phyloP scores from a whole-genome alignment of 2,329 filamentous ascomycete genomes.

The Diaporthe sp. region DNA sequence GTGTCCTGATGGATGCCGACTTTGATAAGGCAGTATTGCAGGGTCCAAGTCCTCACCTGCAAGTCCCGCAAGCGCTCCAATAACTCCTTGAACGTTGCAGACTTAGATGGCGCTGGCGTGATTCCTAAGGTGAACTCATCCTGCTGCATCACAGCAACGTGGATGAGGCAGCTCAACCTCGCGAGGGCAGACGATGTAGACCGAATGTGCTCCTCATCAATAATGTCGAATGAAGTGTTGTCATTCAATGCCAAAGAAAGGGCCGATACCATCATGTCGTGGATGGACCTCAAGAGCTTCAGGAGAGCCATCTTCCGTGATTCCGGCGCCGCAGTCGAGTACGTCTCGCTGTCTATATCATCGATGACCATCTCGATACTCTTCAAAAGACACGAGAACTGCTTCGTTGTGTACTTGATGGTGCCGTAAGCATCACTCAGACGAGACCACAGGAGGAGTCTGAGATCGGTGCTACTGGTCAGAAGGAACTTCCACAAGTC shows the following conservation, averaged over 20 bases:
- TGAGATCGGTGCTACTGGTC: slow-evolving; percentile 82
- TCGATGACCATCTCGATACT: slow-evolving; percentile 85
- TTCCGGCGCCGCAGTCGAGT: slow-evolving; percentile 66
- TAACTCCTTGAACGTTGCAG: slow-evolving; percentile 66
- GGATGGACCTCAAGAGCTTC: slow-evolving; percentile 80
- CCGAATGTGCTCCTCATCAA: slow-evolving; percentile 82
- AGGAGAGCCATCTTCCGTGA: slow-evolving; percentile 78
- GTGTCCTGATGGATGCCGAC: slow-evolving; percentile 77
- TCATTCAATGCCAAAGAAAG: slow-evolving; percentile 77
- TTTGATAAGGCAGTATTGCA: slow-evolving; percentile 84
- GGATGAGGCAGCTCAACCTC: slow-evolving; percentile 78
- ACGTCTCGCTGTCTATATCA: slow-evolving; percentile 71
- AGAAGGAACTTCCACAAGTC: slow-evolving; percentile 90
- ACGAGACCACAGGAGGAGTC: slow-evolving; percentile 89
- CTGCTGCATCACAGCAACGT: slow-evolving; percentile 83
- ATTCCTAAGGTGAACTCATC: slow-evolving; percentile 87
- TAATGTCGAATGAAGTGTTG: slow-evolving; percentile 79
- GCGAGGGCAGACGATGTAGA: slow-evolving; percentile 78
- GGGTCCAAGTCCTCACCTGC: slow-evolving; percentile 87
- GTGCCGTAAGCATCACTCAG: slow-evolving; percentile 89
- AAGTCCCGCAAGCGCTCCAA: slow-evolving; percentile 84
- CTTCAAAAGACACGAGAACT: slow-evolving; percentile 86
- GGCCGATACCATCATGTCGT: slow-evolving; percentile 78
- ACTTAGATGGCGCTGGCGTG: slow-evolving; percentile 66
- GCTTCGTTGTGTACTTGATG: slow-evolving; percentile 88